A percentile compares a stretch with the other conserved stretches of the same genome.
Conservation (phyloP, 2,329 filamentous ascomycete species). For the Venturiaceae sp. region DNA sequence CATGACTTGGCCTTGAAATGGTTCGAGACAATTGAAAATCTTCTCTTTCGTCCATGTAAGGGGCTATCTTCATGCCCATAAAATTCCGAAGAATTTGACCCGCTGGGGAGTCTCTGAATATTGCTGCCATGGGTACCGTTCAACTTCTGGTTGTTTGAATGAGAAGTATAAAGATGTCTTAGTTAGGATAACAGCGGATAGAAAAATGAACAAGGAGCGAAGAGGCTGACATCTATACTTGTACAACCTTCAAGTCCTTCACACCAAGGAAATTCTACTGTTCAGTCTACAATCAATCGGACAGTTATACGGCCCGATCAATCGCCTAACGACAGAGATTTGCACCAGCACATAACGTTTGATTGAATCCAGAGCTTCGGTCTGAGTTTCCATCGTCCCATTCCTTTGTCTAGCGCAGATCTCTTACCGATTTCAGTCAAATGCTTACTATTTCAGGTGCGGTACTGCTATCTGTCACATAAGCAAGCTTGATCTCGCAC, state of each 20-base stretch:
- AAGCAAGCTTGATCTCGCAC: not conserved
- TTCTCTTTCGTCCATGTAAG: conserved; percentile 7
- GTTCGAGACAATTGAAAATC: not conserved
- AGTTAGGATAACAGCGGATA: not conserved
- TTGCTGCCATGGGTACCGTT: conserved; percentile 1
- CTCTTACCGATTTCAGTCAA: not conserved
- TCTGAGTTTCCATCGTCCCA: not conserved
- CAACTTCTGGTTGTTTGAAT: not conserved
- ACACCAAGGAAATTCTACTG: no score
- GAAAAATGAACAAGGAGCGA: not conserved
- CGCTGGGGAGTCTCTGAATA: conserved; percentile 6
- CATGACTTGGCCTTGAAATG: not conserved
- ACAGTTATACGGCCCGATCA: not conserved
- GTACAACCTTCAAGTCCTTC: no score
- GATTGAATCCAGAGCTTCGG: not conserved
- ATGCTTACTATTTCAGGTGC: not conserved
- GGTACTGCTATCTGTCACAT: not conserved
- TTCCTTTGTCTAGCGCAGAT: not conserved
- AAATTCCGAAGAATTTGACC: conserved; percentile 4
- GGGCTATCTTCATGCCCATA: conserved; percentile 6
- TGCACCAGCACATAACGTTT: not conserved
- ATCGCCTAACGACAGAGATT: not conserved
- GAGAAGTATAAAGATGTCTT: not conserved
- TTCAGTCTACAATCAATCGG: no score
- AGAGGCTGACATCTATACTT: not conserved